Evolutionary conservation across 305 asterid species (phyloP).

Genomic region (Caryopteris hybrid): DNA sequence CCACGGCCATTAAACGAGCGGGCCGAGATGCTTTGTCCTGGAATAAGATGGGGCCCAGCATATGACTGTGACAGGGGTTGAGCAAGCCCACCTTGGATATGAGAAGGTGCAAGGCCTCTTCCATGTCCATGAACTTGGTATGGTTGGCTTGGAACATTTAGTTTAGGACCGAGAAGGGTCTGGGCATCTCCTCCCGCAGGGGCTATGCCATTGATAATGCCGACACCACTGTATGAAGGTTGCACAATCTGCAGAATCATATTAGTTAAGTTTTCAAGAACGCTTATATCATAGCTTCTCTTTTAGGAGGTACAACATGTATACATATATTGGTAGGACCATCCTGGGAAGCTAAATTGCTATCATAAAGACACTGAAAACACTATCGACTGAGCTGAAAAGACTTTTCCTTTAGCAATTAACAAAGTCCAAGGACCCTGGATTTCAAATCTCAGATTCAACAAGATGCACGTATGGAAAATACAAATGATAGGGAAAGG

Average conservation of each 20-base stretch:
- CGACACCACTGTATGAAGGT: conserved; percentile 32
- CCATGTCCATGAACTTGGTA: conserved; percentile 30
- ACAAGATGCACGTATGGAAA: background rate
- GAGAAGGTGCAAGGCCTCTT: conserved; percentile 13
- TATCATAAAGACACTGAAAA: background rate
- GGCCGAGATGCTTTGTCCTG: conserved; percentile 11
- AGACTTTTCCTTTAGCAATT: background rate
- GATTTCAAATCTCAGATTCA: background rate
- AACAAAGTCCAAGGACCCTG: background rate
- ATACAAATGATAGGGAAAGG: background rate
- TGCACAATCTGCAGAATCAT: conserved; percentile 43
- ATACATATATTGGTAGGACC: background rate
- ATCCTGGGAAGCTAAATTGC: background rate
- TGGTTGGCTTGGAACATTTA: conserved; percentile 20
- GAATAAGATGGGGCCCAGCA: conserved; percentile 23
- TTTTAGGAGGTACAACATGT: background rate
- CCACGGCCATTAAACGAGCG: conserved; percentile 31
- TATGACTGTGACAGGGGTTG: conserved; percentile 12
- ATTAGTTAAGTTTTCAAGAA: conserved; percentile 19
- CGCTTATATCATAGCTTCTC: background rate
- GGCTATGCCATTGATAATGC: conserved; percentile 26
- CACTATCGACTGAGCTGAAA: background rate
- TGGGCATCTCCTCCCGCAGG: conserved; percentile 30
- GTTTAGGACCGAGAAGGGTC: conserved; percentile 24
- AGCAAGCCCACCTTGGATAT: conserved; percentile 9